Evolutionary conservation across 2,329 filamentous ascomycete species (phyloP).

Genomic region (Penicillium sp.): DNA sequence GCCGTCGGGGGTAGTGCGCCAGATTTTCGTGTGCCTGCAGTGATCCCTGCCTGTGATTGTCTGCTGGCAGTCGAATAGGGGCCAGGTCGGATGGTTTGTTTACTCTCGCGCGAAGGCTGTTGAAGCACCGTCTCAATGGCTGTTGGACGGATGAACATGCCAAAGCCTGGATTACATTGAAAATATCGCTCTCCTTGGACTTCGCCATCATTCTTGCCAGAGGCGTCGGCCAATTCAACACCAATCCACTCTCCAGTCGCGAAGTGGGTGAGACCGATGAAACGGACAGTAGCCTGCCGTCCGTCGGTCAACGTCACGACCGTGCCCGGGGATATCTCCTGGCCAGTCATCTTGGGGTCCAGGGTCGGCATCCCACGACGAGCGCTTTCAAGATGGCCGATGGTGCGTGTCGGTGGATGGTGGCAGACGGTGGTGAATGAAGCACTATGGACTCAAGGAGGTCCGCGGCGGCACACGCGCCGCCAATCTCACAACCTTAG

Average conservation of each 20-base stretch:
- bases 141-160: constrained; percentile 83
- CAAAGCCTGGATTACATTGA: constrained; percentile 67
- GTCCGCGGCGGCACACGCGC: constrained; percentile 15
- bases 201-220: constrained; percentile 91
- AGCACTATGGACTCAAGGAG: constrained; percentile 5
- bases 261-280: constrained; percentile 77
- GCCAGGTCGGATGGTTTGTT: constrained; percentile 37
- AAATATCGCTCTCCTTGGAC: constrained; percentile 89
- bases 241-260: constrained; percentile 84
- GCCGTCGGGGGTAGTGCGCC: constrained; percentile 56
- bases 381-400: constrained; percentile 14
- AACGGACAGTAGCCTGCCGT: constrained; percentile 75
- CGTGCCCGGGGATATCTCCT: constrained; percentile 60
- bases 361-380: constrained; percentile 12
- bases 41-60: constrained; percentile 13
- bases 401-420: constrained; percentile 6
- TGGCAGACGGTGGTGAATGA: constrained; percentile 6
- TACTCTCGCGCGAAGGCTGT: constrained; percentile 40
- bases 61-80: constrained; percentile 31
- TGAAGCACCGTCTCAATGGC: constrained; percentile 60
- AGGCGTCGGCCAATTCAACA: constrained; percentile 77
- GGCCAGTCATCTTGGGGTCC: constrained; percentile 20
- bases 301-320: constrained; percentile 77
- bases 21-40: constrained; percentile 43
- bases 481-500: constrained; percentile 20